Conservation (phyloP, 768 basidiomycete genomes). For the Boletus coccyginus region DNA sequence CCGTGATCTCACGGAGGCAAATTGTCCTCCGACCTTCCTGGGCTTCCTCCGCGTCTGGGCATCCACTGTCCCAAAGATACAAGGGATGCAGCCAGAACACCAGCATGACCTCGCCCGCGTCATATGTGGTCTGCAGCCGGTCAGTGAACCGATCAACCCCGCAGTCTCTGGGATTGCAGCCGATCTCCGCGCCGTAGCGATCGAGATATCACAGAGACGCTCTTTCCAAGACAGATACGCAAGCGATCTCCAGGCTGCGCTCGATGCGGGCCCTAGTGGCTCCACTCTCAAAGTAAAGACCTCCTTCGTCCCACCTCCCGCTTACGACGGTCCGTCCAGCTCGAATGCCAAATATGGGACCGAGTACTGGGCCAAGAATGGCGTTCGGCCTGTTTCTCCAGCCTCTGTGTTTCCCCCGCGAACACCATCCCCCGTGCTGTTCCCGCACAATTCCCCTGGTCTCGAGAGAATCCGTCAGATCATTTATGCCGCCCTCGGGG, state of each 20-base stretch:
- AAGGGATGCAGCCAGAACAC: conserved; percentile 54
- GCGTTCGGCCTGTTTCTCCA: conserved; percentile 15
- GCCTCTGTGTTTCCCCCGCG: conserved; percentile 37
- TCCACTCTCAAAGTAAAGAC: conserved; percentile 43
- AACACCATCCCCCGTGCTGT: conserved; percentile 48
- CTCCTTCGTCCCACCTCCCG: conserved; percentile 69
- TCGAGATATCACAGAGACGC: conserved; percentile 82
- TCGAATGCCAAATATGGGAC: conserved; percentile 14
- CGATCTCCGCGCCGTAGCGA: conserved; percentile 80
- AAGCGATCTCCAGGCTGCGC: conserved; percentile 70
- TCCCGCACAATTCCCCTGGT: conserved; percentile 39
- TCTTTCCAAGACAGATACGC: conserved; percentile 83
- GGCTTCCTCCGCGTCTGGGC: conserved; percentile 77
- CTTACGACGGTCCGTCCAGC: conserved; percentile 43
- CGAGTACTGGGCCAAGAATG: conserved; percentile 1
- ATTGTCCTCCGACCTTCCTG: conserved; percentile 68
- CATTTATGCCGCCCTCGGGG: conserved; percentile 76
- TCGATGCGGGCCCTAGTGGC: conserved; percentile 55
- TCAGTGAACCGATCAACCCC: conserved; percentile 40
- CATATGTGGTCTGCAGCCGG: conserved; percentile 59
- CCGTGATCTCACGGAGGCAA: conserved; percentile 57
- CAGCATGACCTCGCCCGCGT: conserved; percentile 83
- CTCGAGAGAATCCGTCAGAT: conserved; percentile 85
- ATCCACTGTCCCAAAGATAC: conserved; percentile 60
- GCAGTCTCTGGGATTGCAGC: conserved; percentile 63